Base-by-base conservation (phyloP, 2,329 filamentous ascomycete species). In the Phoma sp. region DNA sequence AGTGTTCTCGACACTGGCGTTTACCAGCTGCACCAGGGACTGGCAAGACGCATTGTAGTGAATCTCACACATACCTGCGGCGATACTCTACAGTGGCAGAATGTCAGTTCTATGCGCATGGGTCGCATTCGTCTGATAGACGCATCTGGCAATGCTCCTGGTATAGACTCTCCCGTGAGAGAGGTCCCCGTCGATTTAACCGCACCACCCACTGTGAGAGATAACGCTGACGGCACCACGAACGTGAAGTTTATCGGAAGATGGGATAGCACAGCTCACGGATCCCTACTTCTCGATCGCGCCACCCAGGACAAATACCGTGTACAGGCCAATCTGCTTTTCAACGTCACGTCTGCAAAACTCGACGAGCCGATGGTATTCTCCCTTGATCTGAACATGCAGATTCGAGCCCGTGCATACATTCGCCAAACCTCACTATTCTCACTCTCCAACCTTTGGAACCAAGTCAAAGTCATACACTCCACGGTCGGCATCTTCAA, bases 191-290 rank as follows among this genome's bases (percentile, higher is more conserved):
- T 99, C 33, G 91, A 91, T 68, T 81, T 96, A 40, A 83, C 92
- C 3, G 85, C 89, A 29, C 86, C 89, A 42, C 93, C 95, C 0
- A 82, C 87, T 51, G 88, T 96, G 61, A 89, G 89, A 59, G 87
- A 90, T 53, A 96, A 97, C 69, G 86, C 90, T 23, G 96, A 98
- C 71, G 95, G 95, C 33, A 97, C 93, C 0, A 89, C 88, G 32
- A 92, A 89, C 71, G 87, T 97, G 33, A 93, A 89, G 1, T 82
- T 98, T 38, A 83, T 89, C n/a, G 92, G 90, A 0, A 93, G 98
- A 69, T 99, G 95, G 95, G 95, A 99, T 71, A 97, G 93, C 0
- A 96, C 92, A 67, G 82, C 95, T 62, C 95, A 99, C 74, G 88
- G 87, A 59, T 97, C 95, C 5, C 80, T 96, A n/a, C 82, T 98